Conservation (phyloP, 208 protist genomes). For the Kentomonas sorsogonicus region DNA sequence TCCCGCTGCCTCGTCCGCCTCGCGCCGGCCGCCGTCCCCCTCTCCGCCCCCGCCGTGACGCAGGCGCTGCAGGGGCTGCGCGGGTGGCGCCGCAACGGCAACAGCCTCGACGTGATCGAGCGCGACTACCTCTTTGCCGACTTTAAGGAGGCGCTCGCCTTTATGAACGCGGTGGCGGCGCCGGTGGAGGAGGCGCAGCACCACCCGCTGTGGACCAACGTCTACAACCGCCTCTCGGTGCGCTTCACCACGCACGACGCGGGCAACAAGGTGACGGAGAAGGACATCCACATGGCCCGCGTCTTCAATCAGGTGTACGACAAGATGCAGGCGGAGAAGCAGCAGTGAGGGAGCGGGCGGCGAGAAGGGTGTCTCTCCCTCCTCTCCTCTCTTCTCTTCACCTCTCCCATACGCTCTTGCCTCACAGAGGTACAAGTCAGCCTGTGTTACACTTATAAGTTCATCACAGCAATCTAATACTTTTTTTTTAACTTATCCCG, state of each 20-base stretch:
- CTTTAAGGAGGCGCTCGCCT: conserved; percentile 87
- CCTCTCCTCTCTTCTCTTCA: background rate
- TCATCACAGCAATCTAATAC: background rate
- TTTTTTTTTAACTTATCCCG: background rate
- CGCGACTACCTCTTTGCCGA: conserved; percentile 76
- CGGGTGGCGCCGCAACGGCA: conserved; percentile 62
- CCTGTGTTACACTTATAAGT: too few species aligned
- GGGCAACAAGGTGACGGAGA: conserved; percentile 75
- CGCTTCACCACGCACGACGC: conserved; percentile 93
- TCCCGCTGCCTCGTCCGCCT: conserved; percentile 5
- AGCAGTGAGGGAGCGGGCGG: too few species aligned
- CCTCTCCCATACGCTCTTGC: too few species aligned
- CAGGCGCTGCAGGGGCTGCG: conserved; percentile 70
- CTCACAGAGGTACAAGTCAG: too few species aligned
- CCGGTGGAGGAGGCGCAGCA: conserved; percentile 88
- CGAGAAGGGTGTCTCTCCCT: background rate
- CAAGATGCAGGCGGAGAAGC: conserved; percentile 24
- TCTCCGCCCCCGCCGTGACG: conserved; percentile 75
- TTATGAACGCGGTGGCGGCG: conserved; percentile 82
- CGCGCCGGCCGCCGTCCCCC: conserved; percentile 20
- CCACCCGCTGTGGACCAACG: conserved; percentile 95
- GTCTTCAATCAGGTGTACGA: conserved; percentile 63
- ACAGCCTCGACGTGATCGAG: conserved; percentile 36
- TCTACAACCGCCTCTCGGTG: conserved; percentile 92
- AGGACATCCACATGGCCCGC: conserved; percentile 67